Evolutionary conservation across 2,329 filamentous ascomycete species (phyloP).

Genomic region (Ascochyta lentis): DNA sequence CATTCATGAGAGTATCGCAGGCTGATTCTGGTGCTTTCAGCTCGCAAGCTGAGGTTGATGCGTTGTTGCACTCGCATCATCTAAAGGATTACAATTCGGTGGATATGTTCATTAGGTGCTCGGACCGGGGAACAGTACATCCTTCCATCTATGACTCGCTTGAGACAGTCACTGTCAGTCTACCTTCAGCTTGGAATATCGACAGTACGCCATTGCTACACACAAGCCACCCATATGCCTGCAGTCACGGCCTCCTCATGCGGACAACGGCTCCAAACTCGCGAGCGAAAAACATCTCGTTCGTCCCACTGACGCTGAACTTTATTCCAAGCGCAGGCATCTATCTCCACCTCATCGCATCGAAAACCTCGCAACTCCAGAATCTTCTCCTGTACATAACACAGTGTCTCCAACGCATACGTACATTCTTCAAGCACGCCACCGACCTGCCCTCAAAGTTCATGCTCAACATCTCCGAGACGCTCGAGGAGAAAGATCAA

Average conservation of each 20-base stretch:
- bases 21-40: conserved; percentile 47
- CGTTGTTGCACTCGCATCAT: conserved; percentile 52
- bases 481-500: conserved; percentile 69
- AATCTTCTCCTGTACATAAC: conserved; percentile 85
- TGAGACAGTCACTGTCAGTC: conserved; percentile 71
- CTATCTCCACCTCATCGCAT: conserved; percentile 82
- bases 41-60: conserved; percentile 50
- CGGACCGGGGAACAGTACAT: conserved; percentile 73
- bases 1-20: conserved; percentile 40
- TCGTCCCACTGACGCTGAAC: conserved; percentile 77
- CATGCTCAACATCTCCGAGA: conserved; percentile 76
- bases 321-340: conserved; percentile 81
- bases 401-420: conserved; percentile 79
- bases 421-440: conserved; percentile 81
- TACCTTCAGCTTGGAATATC: conserved; percentile 52
- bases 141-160: conserved; percentile 87
- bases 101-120: conserved; percentile 78
- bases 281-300: conserved; percentile 44
- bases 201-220: conserved; percentile 64
- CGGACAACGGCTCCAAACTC: conserved; percentile 42
- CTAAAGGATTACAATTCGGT: conserved; percentile 74
- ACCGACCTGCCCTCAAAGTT: conserved; percentile 81
- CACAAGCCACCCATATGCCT: conserved; percentile 73
- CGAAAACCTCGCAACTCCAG: conserved; percentile 85
- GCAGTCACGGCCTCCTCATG: conserved; percentile 78